Evolutionary conservation across 306 rosid species (phyloP).

Genomic region (Coriaria nepalensis): DNA sequence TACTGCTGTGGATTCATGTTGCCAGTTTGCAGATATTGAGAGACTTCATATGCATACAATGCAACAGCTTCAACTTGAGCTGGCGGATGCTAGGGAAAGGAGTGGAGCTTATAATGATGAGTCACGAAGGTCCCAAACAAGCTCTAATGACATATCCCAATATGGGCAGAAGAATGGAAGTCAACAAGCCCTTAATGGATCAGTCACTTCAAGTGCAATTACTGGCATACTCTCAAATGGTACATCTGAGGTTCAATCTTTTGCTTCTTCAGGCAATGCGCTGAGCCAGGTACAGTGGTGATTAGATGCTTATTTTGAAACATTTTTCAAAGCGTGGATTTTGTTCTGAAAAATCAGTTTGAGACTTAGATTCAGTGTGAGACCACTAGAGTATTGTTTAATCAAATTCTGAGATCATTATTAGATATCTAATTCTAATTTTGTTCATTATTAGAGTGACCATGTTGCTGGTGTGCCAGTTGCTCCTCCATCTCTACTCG

Average conservation of each 20-base stretch:
- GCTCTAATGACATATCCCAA: slow-evolving; percentile 43
- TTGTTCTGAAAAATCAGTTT: too few species aligned
- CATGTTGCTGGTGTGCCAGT: slow-evolving; percentile 50
- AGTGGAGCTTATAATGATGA: slow-evolving; percentile 58
- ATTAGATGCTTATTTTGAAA: neutral
- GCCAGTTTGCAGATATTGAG: slow-evolving; percentile 84
- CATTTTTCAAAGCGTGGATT: too few species aligned
- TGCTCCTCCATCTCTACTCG: slow-evolving; percentile 70
- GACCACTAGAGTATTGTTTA: too few species aligned
- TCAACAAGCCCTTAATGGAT: slow-evolving; percentile 47
- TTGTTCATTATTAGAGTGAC: slow-evolving; percentile 38
- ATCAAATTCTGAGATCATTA: neutral
- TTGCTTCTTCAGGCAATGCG: slow-evolving; percentile 45
- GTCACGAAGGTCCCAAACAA: slow-evolving; percentile 42
- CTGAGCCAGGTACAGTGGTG: slow-evolving; percentile 45
- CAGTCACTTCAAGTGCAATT: slow-evolving; percentile 48
- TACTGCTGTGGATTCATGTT: slow-evolving; percentile 18
- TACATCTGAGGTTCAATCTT: slow-evolving; percentile 47
- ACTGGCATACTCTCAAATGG: slow-evolving; percentile 48
- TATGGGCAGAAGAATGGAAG: slow-evolving; percentile 60
- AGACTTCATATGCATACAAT: slow-evolving; percentile 70
- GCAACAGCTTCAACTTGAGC: slow-evolving; percentile 83
- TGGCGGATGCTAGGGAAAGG: slow-evolving; percentile 80
- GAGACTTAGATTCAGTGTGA: too few species aligned
- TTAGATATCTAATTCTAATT: slow-evolving; percentile 4